A percentile compares a stretch with the other conserved stretches of the same genome.
Conservation (phyloP, 306 rosid species). For the Dryas drummondii region DNA sequence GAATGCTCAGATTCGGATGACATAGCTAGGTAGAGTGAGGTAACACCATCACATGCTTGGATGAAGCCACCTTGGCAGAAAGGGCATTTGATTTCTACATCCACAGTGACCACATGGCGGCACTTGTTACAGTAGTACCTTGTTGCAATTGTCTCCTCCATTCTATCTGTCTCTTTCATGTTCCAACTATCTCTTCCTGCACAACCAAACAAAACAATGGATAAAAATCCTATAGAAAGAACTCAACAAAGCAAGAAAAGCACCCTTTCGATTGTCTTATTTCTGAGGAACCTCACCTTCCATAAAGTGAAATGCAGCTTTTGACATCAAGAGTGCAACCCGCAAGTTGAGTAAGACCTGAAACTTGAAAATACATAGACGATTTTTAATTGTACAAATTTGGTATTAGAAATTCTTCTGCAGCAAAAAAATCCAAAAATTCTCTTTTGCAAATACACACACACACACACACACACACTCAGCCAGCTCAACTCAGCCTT, state of each 20-base stretch:
- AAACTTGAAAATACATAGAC: too few species aligned
- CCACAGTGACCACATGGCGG: not conserved
- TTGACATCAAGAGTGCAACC: too few species aligned
- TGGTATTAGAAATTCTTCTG: too few species aligned
- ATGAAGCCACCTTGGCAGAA: not conserved
- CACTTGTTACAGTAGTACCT: not conserved
- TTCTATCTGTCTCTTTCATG: not conserved
- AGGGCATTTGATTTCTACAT: not conserved
- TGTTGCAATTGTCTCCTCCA: not conserved
- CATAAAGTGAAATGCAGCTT: slow-evolving; percentile 75
- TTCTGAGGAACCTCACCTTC: slow-evolving; percentile 46
- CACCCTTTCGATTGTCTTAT: not conserved
- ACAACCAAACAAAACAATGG: not conserved
- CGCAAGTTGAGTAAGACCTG: too few species aligned
- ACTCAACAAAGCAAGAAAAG: not conserved
- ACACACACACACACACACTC: too few species aligned
- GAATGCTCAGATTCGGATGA: not conserved
- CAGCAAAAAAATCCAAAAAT: too few species aligned
- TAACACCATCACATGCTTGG: not conserved
- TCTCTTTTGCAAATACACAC: too few species aligned
- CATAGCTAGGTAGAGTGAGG: not conserved
- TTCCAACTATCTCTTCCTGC: not conserved
- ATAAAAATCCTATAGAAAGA: not conserved
- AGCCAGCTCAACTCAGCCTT: too few species aligned
- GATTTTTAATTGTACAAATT: too few species aligned